These are phyloP conservation scores for Actinomucor elegans DNA, from an alignment of 371 early-diverging fungal genomes.

Conservation along the genomic window DNA sequence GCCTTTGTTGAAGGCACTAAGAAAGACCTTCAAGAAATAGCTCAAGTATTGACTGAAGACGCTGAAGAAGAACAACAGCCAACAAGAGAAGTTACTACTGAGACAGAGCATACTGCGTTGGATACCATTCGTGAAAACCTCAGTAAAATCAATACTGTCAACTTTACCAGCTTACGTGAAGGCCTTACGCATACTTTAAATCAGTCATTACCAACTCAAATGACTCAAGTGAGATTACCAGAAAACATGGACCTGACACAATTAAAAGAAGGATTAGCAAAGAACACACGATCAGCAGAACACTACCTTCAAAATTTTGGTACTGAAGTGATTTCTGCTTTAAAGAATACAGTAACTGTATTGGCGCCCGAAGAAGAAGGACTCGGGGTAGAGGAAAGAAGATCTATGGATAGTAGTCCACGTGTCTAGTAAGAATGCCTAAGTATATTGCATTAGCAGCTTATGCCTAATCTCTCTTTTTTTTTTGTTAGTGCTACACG, in stretches of 20 bases:
- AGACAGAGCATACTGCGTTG: constrained; percentile 10
- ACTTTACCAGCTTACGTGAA: constrained; percentile 22
- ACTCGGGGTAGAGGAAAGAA: constrained; percentile 9
- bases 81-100: neutral
- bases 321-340: constrained; percentile 35
- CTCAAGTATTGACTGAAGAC: constrained; percentile 44
- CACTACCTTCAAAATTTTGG: constrained; percentile 52
- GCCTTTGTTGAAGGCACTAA: constrained; percentile 48
- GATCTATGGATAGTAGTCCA: constrained; percentile 7
- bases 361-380: constrained; percentile 33
- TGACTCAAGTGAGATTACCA: constrained; percentile 35
- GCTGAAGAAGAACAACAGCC: constrained; percentile 20
- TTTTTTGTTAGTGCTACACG: constrained; percentile 36
- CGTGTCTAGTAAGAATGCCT: constrained; percentile 38
- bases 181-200: constrained; percentile 24
- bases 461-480: neutral
- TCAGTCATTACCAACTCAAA: constrained; percentile 25
- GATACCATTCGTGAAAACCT: constrained; percentile 28
- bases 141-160: constrained; percentile 30
- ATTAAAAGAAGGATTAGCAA: constrained; percentile 37
- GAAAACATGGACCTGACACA: constrained; percentile 43
- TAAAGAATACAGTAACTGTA: constrained; percentile 39
- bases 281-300: constrained; percentile 51
- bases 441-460: no score
- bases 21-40: constrained; percentile 48